Conservation (phyloP, 2,329 filamentous ascomycete species). For the Elsinoe australis region DNA sequence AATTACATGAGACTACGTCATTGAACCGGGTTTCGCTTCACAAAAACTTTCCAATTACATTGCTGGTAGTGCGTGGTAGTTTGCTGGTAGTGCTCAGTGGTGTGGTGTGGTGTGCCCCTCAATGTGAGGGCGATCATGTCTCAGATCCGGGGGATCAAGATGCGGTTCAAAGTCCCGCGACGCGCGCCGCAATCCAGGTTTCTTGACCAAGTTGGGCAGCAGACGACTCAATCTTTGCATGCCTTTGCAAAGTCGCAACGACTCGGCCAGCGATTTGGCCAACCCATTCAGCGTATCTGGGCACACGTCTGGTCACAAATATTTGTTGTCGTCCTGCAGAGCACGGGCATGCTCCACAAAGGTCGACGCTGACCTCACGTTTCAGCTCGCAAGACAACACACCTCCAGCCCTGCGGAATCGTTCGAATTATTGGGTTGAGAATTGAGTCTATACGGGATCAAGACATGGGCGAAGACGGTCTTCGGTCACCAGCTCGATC, state of each 20-base stretch:
- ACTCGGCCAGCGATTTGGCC: neutral
- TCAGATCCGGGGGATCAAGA: constrained; percentile 12
- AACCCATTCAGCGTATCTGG: neutral
- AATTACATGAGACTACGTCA: neutral
- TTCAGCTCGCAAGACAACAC: neutral
- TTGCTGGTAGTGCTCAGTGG: too few species aligned
- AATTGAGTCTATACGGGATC: too few species aligned
- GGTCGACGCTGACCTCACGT: constrained; percentile 14
- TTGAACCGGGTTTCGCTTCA: constrained; percentile 1
- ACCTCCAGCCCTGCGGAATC: neutral
- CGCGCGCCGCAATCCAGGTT: constrained; percentile 9
- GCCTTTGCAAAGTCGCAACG: neutral
- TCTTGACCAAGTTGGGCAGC: constrained; percentile 5
- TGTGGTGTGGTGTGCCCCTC: constrained; percentile 12
- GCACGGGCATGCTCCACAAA: constrained; percentile 13
- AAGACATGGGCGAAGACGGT: constrained; percentile 11
- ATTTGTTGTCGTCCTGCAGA: constrained; percentile 5
- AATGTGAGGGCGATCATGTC: neutral
- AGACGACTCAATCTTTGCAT: constrained; percentile 1
- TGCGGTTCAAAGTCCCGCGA: constrained; percentile 6
- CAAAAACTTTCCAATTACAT: too few species aligned
- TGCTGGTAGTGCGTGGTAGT: too few species aligned
- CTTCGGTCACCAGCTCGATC: neutral
- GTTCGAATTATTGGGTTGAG: too few species aligned
- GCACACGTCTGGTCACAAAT: constrained; percentile 4